Conservation (phyloP, 2,329 filamentous ascomycete species). For the Phoma sp. region DNA sequence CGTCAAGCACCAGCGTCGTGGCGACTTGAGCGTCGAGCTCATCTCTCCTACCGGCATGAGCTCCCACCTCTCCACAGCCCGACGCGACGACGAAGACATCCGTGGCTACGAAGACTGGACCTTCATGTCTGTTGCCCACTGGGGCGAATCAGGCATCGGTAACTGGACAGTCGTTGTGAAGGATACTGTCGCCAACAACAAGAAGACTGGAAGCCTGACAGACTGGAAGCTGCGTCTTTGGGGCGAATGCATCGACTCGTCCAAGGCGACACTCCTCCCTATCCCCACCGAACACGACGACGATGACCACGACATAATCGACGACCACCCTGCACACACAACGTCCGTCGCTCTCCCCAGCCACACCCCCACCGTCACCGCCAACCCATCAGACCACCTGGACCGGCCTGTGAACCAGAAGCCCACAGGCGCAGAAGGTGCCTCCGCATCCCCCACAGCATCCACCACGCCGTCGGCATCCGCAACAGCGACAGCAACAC, state of each 20-base stretch:
- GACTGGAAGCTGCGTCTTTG: conserved; percentile 96
- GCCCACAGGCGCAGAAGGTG: conserved; percentile 47
- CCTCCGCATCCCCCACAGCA: conserved; percentile 19
- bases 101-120: conserved; percentile 93
- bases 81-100: conserved; percentile 69
- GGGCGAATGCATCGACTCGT: conserved; percentile 83
- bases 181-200: conserved; percentile 75
- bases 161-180: conserved; percentile 92
- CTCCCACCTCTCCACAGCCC: conserved; percentile 80
- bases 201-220: conserved; percentile 75
- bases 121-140: conserved; percentile 98
- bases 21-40: conserved; percentile 91
- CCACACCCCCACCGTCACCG: conserved; percentile 54
- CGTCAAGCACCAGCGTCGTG: conserved; percentile 81
- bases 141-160: conserved; percentile 87
- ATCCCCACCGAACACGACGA: conserved; percentile 85
- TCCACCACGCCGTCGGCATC: conserved; percentile 28
- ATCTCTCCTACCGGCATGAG: conserved; percentile 81
- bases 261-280: conserved; percentile 75
- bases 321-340: conserved; percentile 63
- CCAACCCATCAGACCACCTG: conserved; percentile 55
- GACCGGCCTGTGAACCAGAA: conserved; percentile 66
- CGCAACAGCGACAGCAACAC: conserved; percentile 27
- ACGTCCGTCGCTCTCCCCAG: conserved; percentile 59
- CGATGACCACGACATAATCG: conserved; percentile 72